Percentiles rank a stretch among this genome's conserved stretches.
Evolutionary conservation across 106 monocot genomes (phyloP).

Genomic region (Acorus calamus): DNA sequence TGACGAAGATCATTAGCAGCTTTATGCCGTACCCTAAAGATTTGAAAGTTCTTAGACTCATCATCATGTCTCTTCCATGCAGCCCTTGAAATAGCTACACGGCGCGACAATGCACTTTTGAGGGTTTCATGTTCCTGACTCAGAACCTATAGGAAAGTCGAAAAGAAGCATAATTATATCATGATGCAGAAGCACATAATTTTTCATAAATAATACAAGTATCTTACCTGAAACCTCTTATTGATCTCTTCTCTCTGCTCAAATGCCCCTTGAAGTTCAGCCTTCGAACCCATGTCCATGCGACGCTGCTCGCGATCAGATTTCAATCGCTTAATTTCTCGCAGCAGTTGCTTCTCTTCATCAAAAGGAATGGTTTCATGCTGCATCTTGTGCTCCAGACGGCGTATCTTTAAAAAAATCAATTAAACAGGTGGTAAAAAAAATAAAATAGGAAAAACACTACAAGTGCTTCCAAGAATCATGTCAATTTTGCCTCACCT

Average conservation of each 20-base stretch:
- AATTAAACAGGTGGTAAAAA: not conserved
- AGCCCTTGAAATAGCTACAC: constrained; percentile 22
- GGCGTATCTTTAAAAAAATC: constrained; percentile 23
- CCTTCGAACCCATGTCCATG: constrained; percentile 25
- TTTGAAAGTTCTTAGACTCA: constrained; percentile 14
- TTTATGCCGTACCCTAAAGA: constrained; percentile 23
- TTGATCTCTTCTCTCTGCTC: constrained; percentile 38
- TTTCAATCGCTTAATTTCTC: constrained; percentile 59
- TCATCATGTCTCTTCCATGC: constrained; percentile 26
- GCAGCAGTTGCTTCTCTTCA: constrained; percentile 55
- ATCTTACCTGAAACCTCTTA: constrained; percentile 33
- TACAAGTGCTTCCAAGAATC: not conserved
- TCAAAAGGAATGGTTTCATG: constrained; percentile 66
- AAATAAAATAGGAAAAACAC: too few relatives aligned
- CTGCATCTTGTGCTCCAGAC: constrained; percentile 40
- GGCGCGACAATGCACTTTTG: constrained; percentile 14
- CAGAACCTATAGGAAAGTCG: constrained; percentile 27
- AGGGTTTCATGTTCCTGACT: constrained; percentile 50
- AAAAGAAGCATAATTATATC: too few relatives aligned
- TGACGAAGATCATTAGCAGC: constrained; percentile 47
- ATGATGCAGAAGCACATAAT: not conserved
- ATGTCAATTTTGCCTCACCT: constrained; percentile 16
- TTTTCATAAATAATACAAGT: not conserved
- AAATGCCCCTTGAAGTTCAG: constrained; percentile 43
- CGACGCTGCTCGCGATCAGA: constrained; percentile 37